phyloP scores from a whole-genome alignment of 129 eudicot species.

The Chrysanthemum seticuspe region DNA sequence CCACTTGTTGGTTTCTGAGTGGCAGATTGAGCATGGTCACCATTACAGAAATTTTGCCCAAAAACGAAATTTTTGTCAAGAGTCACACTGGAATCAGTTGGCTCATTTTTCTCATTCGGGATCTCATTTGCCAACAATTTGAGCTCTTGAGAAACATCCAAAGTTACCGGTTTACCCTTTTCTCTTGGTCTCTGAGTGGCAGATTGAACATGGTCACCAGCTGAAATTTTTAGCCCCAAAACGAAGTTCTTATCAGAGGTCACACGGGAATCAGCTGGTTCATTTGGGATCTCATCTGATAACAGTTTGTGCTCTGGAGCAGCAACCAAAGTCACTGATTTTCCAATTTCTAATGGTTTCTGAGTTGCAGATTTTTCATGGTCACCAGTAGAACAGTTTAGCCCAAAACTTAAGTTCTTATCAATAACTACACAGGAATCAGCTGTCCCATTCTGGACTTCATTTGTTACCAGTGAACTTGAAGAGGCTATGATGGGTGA shows the following conservation, averaged over 20 bases:
- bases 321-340: background rate
- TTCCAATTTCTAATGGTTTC: background rate
- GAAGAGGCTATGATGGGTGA: background rate
- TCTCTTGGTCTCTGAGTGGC: no score
- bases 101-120: background rate
- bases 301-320: background rate
- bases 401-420: background rate
- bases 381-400: background rate
- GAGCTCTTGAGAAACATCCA: background rate
- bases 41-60: no score
- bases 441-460: background rate
- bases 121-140: background rate
- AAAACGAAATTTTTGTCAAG: no score
- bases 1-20: slow-evolving; percentile 44
- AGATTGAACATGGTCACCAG: background rate
- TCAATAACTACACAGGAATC: background rate
- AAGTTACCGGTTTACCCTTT: no score
- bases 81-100: background rate
- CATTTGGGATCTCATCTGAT: background rate
- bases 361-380: background rate
- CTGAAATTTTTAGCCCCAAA: background rate
- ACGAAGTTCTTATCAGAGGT: background rate
- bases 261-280: background rate
- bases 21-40: no score
- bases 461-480: background rate